Conservation (phyloP, 805 yeast genomes). For the Pichia nanzhaoensis region DNA sequence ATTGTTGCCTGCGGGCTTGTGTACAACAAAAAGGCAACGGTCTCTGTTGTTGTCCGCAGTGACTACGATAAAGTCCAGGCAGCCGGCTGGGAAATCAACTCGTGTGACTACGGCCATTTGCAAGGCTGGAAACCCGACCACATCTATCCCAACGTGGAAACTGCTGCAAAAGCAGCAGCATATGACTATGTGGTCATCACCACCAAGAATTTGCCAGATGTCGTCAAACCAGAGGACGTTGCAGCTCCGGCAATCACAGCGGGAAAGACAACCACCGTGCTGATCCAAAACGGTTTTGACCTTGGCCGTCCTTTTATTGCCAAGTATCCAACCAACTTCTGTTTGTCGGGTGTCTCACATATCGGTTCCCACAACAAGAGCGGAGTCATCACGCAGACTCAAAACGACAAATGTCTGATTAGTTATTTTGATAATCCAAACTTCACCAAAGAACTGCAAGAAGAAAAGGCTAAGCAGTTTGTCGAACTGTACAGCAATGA, state of each 20-base stretch:
- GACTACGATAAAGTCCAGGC: conserved; percentile 46
- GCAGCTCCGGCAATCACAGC: conserved; percentile 43
- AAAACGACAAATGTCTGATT: conserved; percentile 41
- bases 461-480: conserved; percentile 36
- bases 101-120: conserved; percentile 54
- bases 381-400: conserved; percentile 32
- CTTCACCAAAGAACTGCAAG: conserved; percentile 27
- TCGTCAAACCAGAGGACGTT: conserved; percentile 44
- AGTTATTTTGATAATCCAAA: conserved; percentile 45
- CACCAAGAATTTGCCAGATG: conserved; percentile 58
- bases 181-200: conserved; percentile 54
- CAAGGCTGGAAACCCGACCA: conserved; percentile 48
- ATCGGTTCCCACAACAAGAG: conserved; percentile 33
- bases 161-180: conserved; percentile 32
- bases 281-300: conserved; percentile 64
- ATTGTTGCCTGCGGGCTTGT: conserved; percentile 60
- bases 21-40: conserved; percentile 39
- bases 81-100: conserved; percentile 49
- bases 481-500: conserved; percentile 40
- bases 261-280: conserved; percentile 41
- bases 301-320: conserved; percentile 48
- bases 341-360: conserved; percentile 58
- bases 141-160: conserved; percentile 30
- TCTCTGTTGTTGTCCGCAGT: conserved; percentile 52
- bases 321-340: conserved; percentile 44